Conservation (phyloP, 2,329 filamentous ascomycete species). For the Teratosphaeria pseudoeucalypti region DNA sequence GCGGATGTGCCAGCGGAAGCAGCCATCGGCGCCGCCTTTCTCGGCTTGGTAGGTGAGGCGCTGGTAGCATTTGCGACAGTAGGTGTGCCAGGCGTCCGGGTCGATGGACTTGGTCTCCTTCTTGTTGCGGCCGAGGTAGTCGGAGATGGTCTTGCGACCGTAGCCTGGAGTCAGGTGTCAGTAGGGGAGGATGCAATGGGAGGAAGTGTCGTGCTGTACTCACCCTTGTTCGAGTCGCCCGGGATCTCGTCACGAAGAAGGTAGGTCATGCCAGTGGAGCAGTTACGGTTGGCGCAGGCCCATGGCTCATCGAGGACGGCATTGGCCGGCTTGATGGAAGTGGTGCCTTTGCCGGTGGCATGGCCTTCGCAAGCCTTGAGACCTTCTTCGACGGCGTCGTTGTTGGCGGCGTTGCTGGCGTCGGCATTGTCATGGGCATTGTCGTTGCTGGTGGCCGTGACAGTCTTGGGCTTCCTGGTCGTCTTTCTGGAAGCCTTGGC, state of each 20-base stretch:
- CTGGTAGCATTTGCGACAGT: constrained; percentile 77
- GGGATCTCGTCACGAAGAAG: constrained; percentile 4
- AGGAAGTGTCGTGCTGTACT: neutral
- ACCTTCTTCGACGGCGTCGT: neutral
- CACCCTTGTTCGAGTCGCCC: neutral
- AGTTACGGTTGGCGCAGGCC: constrained; percentile 13
- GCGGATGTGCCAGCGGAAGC: constrained; percentile 7
- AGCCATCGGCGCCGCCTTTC: constrained; percentile 1
- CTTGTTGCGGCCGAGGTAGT: constrained; percentile 59
- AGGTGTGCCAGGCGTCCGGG: constrained; percentile 59
- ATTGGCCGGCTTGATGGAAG: neutral
- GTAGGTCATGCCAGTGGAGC: constrained; percentile 14
- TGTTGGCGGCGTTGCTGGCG: neutral
- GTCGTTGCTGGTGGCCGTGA: neutral
- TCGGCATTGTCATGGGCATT: neutral
- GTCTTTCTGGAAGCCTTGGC: neutral
- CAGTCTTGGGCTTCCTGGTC: neutral
- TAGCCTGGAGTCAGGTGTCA: constrained; percentile 1
- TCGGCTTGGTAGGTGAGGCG: constrained; percentile 29
- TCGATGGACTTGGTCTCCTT: constrained; percentile 62
- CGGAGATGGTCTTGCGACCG: constrained; percentile 8
- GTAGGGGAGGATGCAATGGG: neutral
- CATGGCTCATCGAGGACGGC: constrained; percentile 7
- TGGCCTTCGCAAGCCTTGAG: neutral
- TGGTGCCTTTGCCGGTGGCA: constrained; percentile 2